Percentiles rank a stretch among this genome's conserved stretches.
These are phyloP conservation scores for Eremochloa ophiuroides DNA, from an alignment of 176 grass and related monocot species.

Conservation along the genomic window DNA sequence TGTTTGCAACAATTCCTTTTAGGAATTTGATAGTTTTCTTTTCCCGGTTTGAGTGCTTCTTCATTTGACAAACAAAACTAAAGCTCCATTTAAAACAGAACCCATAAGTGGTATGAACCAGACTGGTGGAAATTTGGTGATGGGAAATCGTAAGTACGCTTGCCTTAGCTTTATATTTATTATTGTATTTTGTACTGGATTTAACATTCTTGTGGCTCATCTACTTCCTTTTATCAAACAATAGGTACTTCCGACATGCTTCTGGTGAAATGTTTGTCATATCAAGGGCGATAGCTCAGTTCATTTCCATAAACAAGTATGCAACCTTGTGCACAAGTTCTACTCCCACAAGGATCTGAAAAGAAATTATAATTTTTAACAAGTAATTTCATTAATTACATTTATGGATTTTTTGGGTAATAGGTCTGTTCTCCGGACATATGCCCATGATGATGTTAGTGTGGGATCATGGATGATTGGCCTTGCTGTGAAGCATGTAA, in stretches of 20 bases:
- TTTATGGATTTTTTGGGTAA: conserved; percentile 9
- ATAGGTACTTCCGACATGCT: conserved; percentile 93
- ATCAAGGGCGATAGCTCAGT: conserved; percentile 91
- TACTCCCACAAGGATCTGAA: conserved; percentile 13
- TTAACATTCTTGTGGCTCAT: conserved; percentile 20
- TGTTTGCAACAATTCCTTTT: conserved; percentile 29
- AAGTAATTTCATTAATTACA: conserved; percentile 13
- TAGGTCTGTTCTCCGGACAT: conserved; percentile 79
- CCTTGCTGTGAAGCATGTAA: conserved; percentile 88
- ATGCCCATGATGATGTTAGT: conserved; percentile 99
- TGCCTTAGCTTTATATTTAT: neutral
- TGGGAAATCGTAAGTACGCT: conserved; percentile 82
- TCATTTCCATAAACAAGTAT: conserved; percentile 99
- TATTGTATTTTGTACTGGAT: conserved; percentile 20
- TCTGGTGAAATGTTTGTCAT: conserved; percentile 95
- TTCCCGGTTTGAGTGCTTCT: neutral
- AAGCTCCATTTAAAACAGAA: conserved; percentile 47
- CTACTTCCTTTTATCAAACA: conserved; percentile 27
- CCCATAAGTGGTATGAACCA: conserved; percentile 94
- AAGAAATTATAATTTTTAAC: neutral
- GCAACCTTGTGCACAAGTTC: neutral
- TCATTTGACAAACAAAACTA: conserved; percentile 22
- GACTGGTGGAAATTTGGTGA: conserved; percentile 99
- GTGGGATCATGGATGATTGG: conserved; percentile 97
- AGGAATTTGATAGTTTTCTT: neutral